Percentiles rank a stretch among this genome's conserved stretches.
These are phyloP conservation scores for Starmera stellimalicola DNA, from an alignment of 1,139 yeast genomes.

Conservation along the genomic window DNA sequence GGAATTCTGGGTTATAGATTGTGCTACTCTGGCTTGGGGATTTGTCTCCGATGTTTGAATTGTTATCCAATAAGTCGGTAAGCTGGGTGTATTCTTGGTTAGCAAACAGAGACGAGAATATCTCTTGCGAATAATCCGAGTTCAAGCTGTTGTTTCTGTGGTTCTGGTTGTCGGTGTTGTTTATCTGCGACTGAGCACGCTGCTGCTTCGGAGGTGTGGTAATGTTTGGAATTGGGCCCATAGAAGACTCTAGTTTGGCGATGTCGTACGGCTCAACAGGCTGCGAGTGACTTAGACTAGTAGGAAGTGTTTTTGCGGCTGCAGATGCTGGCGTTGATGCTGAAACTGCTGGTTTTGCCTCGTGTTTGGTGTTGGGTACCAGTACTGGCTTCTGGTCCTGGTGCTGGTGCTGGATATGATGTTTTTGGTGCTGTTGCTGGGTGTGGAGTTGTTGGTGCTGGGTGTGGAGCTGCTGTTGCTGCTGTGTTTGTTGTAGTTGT, in stretches of 20 bases:
- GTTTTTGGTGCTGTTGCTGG: too few species aligned
- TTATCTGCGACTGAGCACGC: not conserved
- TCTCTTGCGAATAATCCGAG: slow-evolving; percentile 24
- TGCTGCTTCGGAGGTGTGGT: too few species aligned
- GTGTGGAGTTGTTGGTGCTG: slow-evolving; percentile 3
- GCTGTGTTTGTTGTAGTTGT: not conserved
- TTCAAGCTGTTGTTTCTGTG: slow-evolving; percentile 2
- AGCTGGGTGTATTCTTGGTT: slow-evolving; percentile 20
- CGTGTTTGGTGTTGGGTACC: too few species aligned
- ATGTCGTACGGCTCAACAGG: not conserved
- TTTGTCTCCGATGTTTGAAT: slow-evolving; percentile 7
- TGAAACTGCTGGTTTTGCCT: not conserved
- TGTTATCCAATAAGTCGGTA: slow-evolving; percentile 16
- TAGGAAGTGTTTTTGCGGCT: not conserved
- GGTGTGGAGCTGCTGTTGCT: slow-evolving; percentile 1
- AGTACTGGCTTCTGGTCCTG: slow-evolving; percentile 1
- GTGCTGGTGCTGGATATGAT: not conserved
- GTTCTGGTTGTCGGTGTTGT: not conserved
- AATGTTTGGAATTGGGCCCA: too few species aligned
- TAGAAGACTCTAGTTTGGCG: not conserved
- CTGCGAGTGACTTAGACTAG: not conserved
- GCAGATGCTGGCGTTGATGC: not conserved
- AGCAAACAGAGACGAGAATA: slow-evolving; percentile 22
- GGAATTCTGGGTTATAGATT: slow-evolving; percentile 15
- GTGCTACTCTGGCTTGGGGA: slow-evolving; percentile 17